These are phyloP conservation scores for Ascoidea asiatica DNA, from an alignment of 805 yeast species.

Conservation along the genomic window DNA sequence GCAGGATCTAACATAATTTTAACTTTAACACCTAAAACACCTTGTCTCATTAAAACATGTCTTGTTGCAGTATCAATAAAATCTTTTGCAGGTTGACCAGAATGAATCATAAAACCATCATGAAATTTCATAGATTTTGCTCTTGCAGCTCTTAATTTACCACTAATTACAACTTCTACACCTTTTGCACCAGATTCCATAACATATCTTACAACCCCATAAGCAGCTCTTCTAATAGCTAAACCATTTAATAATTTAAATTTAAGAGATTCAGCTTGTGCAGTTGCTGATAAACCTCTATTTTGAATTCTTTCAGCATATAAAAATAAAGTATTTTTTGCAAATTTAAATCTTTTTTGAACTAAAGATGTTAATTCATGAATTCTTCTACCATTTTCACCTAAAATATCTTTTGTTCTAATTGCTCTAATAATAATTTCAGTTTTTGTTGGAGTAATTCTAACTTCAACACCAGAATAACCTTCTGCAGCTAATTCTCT, in stretches of 20 bases:
- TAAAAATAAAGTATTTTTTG: conserved; percentile 85
- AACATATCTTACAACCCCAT: conserved; percentile 99
- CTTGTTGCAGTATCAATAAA: conserved; percentile 98
- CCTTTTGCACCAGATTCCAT: conserved; percentile 99
- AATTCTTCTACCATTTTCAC: conserved; percentile 99
- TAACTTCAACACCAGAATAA: conserved; percentile 99
- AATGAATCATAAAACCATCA: conserved; percentile 99
- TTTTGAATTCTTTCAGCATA: conserved; percentile 99
- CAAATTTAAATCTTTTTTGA: conserved; percentile 96
- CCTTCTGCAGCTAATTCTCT: conserved; percentile 99
- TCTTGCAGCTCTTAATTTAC: conserved; percentile 99
- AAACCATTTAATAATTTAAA: conserved; percentile 97
- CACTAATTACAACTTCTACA: conserved; percentile 99
- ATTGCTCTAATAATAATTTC: conserved; percentile 98
- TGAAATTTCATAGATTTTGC: conserved; percentile 99
- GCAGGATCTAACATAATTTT: conserved; percentile 99
- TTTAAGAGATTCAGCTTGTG: conserved; percentile 98
- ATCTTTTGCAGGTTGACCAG: conserved; percentile 99
- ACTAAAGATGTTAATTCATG: conserved; percentile 95
- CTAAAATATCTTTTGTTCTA: conserved; percentile 95
- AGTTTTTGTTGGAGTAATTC: conserved; percentile 95
- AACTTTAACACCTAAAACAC: conserved; percentile 99
- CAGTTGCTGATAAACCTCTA: conserved; percentile 99
- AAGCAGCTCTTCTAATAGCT: conserved; percentile 99
- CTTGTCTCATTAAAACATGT: conserved; percentile 99